Evolutionary conservation across 768 basidiomycete species (phyloP).

Genomic region (Leccinum ochraceum): DNA sequence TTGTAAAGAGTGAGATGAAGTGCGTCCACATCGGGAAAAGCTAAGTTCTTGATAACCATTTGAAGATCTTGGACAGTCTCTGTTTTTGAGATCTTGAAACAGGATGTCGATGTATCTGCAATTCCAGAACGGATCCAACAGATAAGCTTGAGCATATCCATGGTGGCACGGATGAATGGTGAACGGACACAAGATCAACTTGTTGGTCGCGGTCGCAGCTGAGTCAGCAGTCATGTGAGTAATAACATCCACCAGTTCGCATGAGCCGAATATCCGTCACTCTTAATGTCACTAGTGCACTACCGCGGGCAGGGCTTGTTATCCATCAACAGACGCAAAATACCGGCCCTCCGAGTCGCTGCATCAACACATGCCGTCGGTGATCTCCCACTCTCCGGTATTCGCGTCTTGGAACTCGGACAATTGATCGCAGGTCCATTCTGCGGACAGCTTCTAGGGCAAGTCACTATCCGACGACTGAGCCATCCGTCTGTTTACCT

Average conservation of each 20-base stretch:
- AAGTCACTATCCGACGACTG: constrained; percentile 19
- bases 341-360: not conserved
- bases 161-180: not conserved
- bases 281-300: no score
- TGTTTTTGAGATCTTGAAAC: not conserved
- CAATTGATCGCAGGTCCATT: constrained; percentile 75
- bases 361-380: constrained; percentile 13
- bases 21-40: not conserved
- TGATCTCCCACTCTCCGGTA: constrained; percentile 57
- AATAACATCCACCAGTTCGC: no score
- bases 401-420: constrained; percentile 68
- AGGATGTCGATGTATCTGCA: no score
- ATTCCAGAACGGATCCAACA: not conserved
- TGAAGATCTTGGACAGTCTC: not conserved
- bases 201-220: not conserved
- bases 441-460: constrained; percentile 73
- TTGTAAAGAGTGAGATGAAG: not conserved
- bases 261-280: no score
- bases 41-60: not conserved
- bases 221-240: not conserved
- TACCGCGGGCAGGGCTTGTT: no score
- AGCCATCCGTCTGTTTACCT: not conserved
- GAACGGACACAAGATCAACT: not conserved
- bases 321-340: no score
- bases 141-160: not conserved